These are phyloP conservation scores for Lasiosphaeria ovina DNA, from an alignment of 495 filamentous ascomycete genomes.

Conservation along the genomic window DNA sequence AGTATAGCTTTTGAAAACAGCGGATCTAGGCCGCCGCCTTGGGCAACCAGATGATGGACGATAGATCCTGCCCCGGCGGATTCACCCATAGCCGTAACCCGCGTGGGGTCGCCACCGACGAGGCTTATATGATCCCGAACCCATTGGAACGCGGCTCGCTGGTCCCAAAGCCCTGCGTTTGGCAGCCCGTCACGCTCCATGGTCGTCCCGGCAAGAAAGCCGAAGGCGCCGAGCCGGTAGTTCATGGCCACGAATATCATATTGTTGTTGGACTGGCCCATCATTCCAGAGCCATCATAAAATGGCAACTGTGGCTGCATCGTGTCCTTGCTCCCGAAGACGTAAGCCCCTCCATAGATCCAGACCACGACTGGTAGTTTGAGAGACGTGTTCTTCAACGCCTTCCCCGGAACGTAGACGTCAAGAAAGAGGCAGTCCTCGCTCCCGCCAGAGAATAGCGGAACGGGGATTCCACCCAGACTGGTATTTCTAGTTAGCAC, in stretches of 20 bases:
- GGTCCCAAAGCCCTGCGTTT: conserved; percentile 53
- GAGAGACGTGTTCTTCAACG: conserved; percentile 22
- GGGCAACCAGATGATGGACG: conserved; percentile 64
- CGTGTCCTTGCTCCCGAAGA: conserved; percentile 49
- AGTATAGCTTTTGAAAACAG: conserved; percentile 47
- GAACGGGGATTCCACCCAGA: conserved; percentile 35
- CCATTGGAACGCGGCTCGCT: conserved; percentile 59
- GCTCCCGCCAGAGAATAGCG: conserved; percentile 40
- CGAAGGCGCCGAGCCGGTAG: conserved; percentile 58
- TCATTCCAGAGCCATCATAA: conserved; percentile 42
- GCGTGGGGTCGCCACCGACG: conserved; percentile 62
- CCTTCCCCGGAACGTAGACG: conserved; percentile 36
- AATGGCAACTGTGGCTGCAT: conserved; percentile 26
- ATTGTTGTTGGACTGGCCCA: conserved; percentile 39
- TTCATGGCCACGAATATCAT: conserved; percentile 63
- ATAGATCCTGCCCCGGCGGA: conserved; percentile 64
- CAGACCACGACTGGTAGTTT: conserved; percentile 55
- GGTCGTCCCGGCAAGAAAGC: conserved; percentile 53
- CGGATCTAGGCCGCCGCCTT: conserved; percentile 50
- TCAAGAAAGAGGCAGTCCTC: conserved; percentile 55
- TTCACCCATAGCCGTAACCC: conserved; percentile 68
- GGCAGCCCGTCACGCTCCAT: conserved; percentile 45
- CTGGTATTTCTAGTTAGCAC: conserved; percentile 7
- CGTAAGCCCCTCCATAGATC: conserved; percentile 62
- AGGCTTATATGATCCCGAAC: conserved; percentile 62